phyloP scores from a whole-genome alignment of 2,329 filamentous ascomycete genomes.

The Podosphaera aphanis region DNA sequence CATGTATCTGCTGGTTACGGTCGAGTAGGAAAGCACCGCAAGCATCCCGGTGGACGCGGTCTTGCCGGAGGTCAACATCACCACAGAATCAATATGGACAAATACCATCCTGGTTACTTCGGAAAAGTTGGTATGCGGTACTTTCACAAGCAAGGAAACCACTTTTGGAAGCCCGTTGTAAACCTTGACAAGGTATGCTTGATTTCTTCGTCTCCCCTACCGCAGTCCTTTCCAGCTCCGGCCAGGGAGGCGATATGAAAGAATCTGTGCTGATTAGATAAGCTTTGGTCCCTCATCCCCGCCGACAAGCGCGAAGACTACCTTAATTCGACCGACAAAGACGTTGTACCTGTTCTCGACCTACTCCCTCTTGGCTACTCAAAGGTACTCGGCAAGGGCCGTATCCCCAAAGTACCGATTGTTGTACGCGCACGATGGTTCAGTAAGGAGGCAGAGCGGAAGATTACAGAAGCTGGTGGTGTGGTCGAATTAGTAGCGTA shows the following conservation, averaged over 20 bases:
- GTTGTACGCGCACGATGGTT: conserved; percentile 92
- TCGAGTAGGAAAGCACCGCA: conserved; percentile 97
- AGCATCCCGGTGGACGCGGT: conserved; percentile 65
- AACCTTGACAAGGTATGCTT: conserved; percentile 83
- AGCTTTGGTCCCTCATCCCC: conserved; percentile 94
- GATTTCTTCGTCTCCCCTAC: not conserved
- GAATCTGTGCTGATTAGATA: too few relatives aligned
- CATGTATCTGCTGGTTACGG: conserved; percentile 97
- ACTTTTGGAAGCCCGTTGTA: conserved; percentile 96
- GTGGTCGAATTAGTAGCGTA: conserved; percentile 90
- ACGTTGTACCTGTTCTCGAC: conserved; percentile 93
- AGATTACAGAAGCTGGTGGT: conserved; percentile 96
- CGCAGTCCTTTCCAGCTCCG: too few relatives aligned
- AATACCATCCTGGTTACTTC: conserved; percentile 98
- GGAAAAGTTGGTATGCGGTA: conserved; percentile 88
- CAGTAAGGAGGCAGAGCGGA: conserved; percentile 87
- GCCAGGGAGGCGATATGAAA: too few relatives aligned
- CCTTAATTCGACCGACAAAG: conserved; percentile 53
- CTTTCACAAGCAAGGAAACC: conserved; percentile 90
- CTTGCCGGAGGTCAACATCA: conserved; percentile 98
- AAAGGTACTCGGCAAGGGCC: conserved; percentile 97
- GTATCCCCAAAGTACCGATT: conserved; percentile 75
- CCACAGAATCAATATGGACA: conserved; percentile 77
- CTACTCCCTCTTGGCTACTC: conserved; percentile 92
- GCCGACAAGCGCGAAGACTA: conserved; percentile 83